Evolutionary conservation across 352 stramenopile species (phyloP).

Genomic region (Phytophthora ramorum): DNA sequence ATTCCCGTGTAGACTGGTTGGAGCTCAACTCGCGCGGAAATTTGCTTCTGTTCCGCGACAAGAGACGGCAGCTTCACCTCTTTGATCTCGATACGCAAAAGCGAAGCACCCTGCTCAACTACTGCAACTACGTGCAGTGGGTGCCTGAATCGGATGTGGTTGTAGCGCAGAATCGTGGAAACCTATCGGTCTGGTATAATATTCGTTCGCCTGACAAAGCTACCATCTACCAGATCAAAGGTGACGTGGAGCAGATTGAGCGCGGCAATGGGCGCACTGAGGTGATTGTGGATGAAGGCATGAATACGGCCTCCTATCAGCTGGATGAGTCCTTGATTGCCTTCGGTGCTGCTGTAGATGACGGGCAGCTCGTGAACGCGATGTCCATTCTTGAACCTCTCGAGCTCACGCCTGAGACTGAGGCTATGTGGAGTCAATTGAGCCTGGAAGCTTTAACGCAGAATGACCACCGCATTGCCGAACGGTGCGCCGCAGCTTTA

Average conservation of each 20-base stretch:
- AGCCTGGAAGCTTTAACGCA: conserved; percentile 82
- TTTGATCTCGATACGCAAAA: conserved; percentile 92
- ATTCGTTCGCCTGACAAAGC: conserved; percentile 94
- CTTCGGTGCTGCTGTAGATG: conserved; percentile 94
- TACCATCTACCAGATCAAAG: conserved; percentile 95
- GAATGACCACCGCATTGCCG: conserved; percentile 91
- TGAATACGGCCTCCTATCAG: conserved; percentile 93
- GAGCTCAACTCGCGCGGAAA: conserved; percentile 93
- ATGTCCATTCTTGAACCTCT: conserved; percentile 94
- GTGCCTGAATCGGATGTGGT: conserved; percentile 96
- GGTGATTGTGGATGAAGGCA: conserved; percentile 95
- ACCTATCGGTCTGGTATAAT: conserved; percentile 97
- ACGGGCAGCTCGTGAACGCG: conserved; percentile 89
- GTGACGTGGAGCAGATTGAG: conserved; percentile 96
- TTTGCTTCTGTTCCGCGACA: conserved; percentile 94
- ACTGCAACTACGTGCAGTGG: conserved; percentile 97
- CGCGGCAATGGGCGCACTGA: conserved; percentile 92
- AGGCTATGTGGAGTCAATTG: conserved; percentile 95
- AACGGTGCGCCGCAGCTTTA: conserved; percentile 91
- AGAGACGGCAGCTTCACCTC: conserved; percentile 90
- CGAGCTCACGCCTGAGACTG: conserved; percentile 91
- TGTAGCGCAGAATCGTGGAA: conserved; percentile 93
- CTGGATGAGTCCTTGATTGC: conserved; percentile 95
- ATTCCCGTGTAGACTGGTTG: conserved; percentile 94
- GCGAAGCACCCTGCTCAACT: conserved; percentile 91